Percentiles rank a stretch among this genome's conserved stretches.
Evolutionary conservation across 169 alveolate genomes (phyloP).

Genomic region (Eimeria necatrix): DNA sequence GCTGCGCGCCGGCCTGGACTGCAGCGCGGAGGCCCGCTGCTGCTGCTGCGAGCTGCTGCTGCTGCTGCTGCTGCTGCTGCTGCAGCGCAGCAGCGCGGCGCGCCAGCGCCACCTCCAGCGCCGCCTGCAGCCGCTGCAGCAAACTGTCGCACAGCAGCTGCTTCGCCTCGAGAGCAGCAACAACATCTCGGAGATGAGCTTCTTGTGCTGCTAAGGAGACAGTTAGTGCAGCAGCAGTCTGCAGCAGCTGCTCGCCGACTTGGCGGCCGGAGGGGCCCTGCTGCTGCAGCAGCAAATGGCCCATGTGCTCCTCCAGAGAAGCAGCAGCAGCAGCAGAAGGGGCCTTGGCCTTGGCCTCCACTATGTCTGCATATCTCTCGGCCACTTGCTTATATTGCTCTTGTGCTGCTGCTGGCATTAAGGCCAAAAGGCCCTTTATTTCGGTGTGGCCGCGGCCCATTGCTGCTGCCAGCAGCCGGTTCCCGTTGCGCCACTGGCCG

Average conservation of each 20-base stretch:
- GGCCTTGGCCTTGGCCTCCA: not conserved
- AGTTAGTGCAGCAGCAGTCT: not conserved
- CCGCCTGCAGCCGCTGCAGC: not conserved
- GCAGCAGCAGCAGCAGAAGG: not conserved
- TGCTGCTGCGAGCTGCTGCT: not conserved
- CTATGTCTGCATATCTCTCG: not conserved
- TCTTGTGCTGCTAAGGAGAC: not conserved
- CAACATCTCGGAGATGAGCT: not conserved
- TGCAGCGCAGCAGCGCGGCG: not conserved
- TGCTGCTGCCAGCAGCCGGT: not conserved
- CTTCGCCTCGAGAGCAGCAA: not conserved
- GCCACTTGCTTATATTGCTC: not conserved
- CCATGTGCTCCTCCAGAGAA: not conserved
- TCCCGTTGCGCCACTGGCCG: not conserved
- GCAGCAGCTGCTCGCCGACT: conserved; percentile 46
- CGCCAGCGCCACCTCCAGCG: not conserved
- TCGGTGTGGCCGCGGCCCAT: not conserved
- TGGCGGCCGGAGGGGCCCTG: not conserved
- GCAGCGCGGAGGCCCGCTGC: not conserved
- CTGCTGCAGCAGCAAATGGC: conserved; percentile 19
- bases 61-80: not conserved
- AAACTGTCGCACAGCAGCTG: not conserved
- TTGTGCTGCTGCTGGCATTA: too few species aligned
- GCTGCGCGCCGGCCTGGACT: not conserved
- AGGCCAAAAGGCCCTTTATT: not conserved